A percentile compares a stretch with the other conserved stretches of the same genome.
Evolutionary conservation across 345 rosid genomes (phyloP).

Genomic region (Syzygium aromaticum): DNA sequence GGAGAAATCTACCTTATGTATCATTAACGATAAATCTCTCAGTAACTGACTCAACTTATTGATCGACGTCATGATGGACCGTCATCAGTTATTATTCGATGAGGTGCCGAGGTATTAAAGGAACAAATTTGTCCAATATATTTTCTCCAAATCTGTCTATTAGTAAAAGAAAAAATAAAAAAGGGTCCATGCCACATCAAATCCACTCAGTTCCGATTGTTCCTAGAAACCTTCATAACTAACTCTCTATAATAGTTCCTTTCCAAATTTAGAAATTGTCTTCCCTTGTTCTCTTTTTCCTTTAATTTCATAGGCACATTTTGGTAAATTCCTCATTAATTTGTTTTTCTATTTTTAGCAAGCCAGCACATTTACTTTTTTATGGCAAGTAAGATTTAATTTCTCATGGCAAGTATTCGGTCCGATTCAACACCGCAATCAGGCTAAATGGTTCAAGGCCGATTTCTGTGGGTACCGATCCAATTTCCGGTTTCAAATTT

Average conservation of each 20-base stretch:
- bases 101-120: background rate
- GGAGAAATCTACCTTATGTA: background rate
- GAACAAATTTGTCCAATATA: background rate
- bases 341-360: background rate
- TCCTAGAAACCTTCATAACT: background rate
- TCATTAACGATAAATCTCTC: background rate
- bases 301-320: background rate
- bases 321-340: background rate
- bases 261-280: background rate
- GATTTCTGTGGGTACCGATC: rapidly evolving
- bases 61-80: background rate
- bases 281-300: background rate
- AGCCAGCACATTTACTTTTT: background rate
- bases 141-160: background rate
- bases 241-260: background rate
- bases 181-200: background rate
- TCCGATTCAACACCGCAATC: rapidly evolving
- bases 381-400: background rate
- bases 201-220: background rate
- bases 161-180: background rate
- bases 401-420: background rate
- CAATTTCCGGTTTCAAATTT: background rate
- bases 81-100: background rate
- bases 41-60: background rate
- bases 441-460: rapidly evolving